These are phyloP conservation scores for Aspergillus sparsus DNA, from an alignment of 495 filamentous ascomycete species.

Conservation along the genomic window DNA sequence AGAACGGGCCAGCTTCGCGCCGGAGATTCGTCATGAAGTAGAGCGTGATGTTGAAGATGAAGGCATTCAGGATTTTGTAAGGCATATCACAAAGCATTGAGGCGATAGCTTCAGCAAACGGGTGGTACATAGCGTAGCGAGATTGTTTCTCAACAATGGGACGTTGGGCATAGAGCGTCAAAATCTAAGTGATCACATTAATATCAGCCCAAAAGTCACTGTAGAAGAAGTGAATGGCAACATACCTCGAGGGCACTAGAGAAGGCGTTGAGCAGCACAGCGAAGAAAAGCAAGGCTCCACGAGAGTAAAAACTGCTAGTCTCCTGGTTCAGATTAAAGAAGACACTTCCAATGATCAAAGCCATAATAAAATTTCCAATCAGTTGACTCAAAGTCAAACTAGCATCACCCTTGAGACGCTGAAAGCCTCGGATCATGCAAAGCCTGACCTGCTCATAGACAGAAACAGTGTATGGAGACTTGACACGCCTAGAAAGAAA, in stretches of 20 bases:
- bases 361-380: slow-evolving; percentile 81
- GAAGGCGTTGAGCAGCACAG: slow-evolving; percentile 88
- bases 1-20: slow-evolving; percentile 54
- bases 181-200: slow-evolving; percentile 49
- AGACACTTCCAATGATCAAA: slow-evolving; percentile 84
- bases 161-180: slow-evolving; percentile 61
- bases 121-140: slow-evolving; percentile 67
- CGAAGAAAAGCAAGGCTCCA: slow-evolving; percentile 89
- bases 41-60: slow-evolving; percentile 58
- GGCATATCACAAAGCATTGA: slow-evolving; percentile 64
- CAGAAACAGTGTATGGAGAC: slow-evolving; percentile 51
- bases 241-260: slow-evolving; percentile 73
- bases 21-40: slow-evolving; percentile 64
- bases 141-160: slow-evolving; percentile 70
- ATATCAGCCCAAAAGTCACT: slow-evolving; percentile 8
- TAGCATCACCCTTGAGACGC: slow-evolving; percentile 71
- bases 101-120: slow-evolving; percentile 62
- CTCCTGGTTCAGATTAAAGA: slow-evolving; percentile 69
- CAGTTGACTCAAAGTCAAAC: slow-evolving; percentile 69
- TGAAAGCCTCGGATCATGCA: slow-evolving; percentile 56
- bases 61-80: slow-evolving; percentile 51
- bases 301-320: slow-evolving; percentile 79
- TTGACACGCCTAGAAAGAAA: slow-evolving; percentile 29
- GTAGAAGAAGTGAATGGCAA: neutral
- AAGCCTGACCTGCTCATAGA: slow-evolving; percentile 49